These are phyloP conservation scores for Boletales sp. DNA, from an alignment of 768 basidiomycete genomes.

Conservation along the genomic window DNA sequence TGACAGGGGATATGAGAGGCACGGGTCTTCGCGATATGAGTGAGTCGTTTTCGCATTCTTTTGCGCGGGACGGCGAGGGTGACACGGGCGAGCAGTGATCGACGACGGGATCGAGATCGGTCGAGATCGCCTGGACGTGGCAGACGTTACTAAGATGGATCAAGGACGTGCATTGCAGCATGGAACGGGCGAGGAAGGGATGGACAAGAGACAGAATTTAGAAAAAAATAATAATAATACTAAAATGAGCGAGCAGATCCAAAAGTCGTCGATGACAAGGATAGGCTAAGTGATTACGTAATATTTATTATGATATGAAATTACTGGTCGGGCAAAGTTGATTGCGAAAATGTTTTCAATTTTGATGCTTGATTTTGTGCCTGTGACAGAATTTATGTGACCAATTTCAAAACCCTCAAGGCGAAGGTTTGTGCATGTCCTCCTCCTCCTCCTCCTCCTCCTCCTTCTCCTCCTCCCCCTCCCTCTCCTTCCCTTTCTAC, in stretches of 20 bases:
- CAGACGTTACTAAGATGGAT: slow-evolving; percentile 47
- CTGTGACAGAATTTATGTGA: slow-evolving; percentile 36
- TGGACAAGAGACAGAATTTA: no score
- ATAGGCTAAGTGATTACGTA: slow-evolving; percentile 11
- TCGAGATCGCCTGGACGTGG: slow-evolving; percentile 64
- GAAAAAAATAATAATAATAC: neutral
- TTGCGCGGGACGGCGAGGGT: slow-evolving; percentile 19
- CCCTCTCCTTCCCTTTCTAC: no score
- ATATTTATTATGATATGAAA: slow-evolving; percentile 21
- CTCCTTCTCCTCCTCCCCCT: neutral
- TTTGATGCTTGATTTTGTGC: slow-evolving; percentile 28
- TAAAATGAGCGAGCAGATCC: neutral
- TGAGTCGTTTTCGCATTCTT: slow-evolving; percentile 36
- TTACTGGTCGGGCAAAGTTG: slow-evolving; percentile 13
- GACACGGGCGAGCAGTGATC: slow-evolving; percentile 43
- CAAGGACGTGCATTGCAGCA: slow-evolving; percentile 19
- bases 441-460: slow-evolving; percentile 7
- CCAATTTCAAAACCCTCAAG: slow-evolving; percentile 10
- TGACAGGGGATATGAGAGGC: slow-evolving; percentile 66
- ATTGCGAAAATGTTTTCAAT: slow-evolving; percentile 30
- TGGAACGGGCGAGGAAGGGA: slow-evolving; percentile 20
- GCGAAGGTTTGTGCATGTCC: slow-evolving; percentile 19
- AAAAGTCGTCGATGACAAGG: no score
- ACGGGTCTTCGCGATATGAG: slow-evolving; percentile 70
- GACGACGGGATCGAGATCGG: slow-evolving; percentile 69